These are phyloP conservation scores for Ganoderma multipileum DNA, from an alignment of 1,284 basidiomycete genomes.

Conservation along the genomic window DNA sequence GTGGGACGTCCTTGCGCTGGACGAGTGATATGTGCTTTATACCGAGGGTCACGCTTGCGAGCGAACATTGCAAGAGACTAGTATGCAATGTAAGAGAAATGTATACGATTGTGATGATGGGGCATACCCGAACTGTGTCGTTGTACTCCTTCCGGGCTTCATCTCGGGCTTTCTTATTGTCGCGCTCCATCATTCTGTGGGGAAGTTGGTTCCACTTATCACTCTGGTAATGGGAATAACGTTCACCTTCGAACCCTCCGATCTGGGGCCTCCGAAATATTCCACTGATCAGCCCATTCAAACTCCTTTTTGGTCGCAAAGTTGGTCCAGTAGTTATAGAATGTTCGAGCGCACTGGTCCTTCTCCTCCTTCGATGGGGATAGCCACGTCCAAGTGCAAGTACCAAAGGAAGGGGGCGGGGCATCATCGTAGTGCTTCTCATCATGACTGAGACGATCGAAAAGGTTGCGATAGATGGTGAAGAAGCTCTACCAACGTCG, in stretches of 20 bases:
- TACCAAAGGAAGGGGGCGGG: conserved; percentile 85
- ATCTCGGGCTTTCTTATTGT: conserved; percentile 93
- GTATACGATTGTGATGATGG: background rate
- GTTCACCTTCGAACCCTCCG: conserved; percentile 78
- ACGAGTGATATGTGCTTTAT: conserved; percentile 73
- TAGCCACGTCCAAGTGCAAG: conserved; percentile 78
- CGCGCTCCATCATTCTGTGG: conserved; percentile 87
- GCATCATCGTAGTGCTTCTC: conserved; percentile 69
- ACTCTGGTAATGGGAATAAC: background rate
- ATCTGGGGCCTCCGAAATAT: conserved; percentile 86
- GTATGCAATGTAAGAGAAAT: background rate
- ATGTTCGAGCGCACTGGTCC: conserved; percentile 64
- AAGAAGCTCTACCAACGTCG: conserved; percentile 78
- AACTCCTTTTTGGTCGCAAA: conserved; percentile 93
- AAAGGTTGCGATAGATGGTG: conserved; percentile 90
- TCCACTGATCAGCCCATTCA: conserved; percentile 89
- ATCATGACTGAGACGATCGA: conserved; percentile 84
- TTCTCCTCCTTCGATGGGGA: conserved; percentile 50
- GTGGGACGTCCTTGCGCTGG: conserved; percentile 49
- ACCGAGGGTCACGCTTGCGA: conserved; percentile 93
- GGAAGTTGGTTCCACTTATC: background rate
- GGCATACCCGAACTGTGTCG: conserved; percentile 82
- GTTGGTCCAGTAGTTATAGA: conserved; percentile 90
- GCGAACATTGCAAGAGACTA: conserved; percentile 88
- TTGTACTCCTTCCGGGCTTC: conserved; percentile 93